Base-by-base conservation (phyloP, 2,329 filamentous ascomycete genomes). In the Talaromyces rugulosus region DNA sequence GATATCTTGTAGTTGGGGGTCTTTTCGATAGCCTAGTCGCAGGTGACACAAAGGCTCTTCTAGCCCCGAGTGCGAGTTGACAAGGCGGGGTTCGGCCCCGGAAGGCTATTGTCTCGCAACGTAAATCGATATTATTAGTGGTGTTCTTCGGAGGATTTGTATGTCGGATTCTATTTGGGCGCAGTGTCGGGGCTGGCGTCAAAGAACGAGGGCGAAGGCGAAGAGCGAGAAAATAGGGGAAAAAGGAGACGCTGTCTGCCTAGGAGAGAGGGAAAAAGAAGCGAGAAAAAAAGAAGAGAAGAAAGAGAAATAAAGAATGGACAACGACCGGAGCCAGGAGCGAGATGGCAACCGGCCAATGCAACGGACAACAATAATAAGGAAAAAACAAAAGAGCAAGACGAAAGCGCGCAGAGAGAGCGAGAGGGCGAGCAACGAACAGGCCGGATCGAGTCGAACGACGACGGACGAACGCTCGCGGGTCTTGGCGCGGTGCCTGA, bases 241-340 rank as follows among this genome's bases (percentile, higher is more conserved):
- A 65, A 67, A 63, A 53, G 58, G 66, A 63, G 63, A 60, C 62
- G 62, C 54, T 56, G 56, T 67, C 55, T 60, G 59, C 61, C 54
- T 27, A 56, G 58, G 59, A 52, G 42, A 56, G 52, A 60, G 50
- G 60, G 59, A 28, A 58, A 59, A 64, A 64, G 58, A 56, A 31
- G 31, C 60, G 7, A 40, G 30, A 18, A 47, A 52, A 60, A 30
- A 27, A 55, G 40, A 6, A 28, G 11, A 30, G 47, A 60, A n/a
- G 54, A 12, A 16, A 58, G 55, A 12, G 60, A 50, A 55, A 61
- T 59, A 53, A 59, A 62, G 59, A 58, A 47, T 36, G 60, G 59
- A 61, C 42, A 56, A 61, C 28, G 6, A 30, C 54, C 30, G 60
- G 58, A 58, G 50, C 23, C 31, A 34, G 60, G 31, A 16, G 33